Evolutionary conservation across 2,329 filamentous ascomycete species (phyloP).

Genomic region (Teratosphaeria gauchensis): DNA sequence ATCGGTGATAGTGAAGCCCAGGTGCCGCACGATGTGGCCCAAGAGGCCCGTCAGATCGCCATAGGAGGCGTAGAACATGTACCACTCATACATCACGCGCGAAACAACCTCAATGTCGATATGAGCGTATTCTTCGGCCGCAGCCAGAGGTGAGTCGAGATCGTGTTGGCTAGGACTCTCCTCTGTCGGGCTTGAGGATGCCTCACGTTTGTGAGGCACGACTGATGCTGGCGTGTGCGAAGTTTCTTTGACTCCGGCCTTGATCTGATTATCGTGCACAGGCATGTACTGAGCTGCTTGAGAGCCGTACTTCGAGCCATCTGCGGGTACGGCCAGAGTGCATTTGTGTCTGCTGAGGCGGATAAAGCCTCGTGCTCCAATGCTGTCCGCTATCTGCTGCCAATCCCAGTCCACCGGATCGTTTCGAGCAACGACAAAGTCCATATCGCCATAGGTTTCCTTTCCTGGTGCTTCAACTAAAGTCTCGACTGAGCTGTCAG

Average conservation of each 20-base stretch:
- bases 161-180: conserved; percentile 6
- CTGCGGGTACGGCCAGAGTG: conserved; percentile 14
- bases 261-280: neutral
- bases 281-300: conserved; percentile 10
- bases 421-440: conserved; percentile 49
- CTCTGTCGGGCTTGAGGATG: conserved; percentile 3
- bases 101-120: conserved; percentile 56
- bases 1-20: conserved; percentile 58
- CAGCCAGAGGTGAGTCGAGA: neutral
- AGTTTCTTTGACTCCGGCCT: neutral
- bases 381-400: neutral
- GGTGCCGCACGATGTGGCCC: conserved; percentile 52
- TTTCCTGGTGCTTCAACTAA: conserved; percentile 64
- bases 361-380: conserved; percentile 6
- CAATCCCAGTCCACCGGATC: conserved; percentile 7
- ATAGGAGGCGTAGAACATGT: conserved; percentile 58
- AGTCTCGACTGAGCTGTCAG: conserved; percentile 45
- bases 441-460: conserved; percentile 59
- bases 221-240: too few relatives aligned
- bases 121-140: conserved; percentile 44
- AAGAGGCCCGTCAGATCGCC: conserved; percentile 63
- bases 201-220: neutral
- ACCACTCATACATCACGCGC: conserved; percentile 46
- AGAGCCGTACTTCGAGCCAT: conserved; percentile 5
- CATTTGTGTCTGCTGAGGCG: conserved; percentile 5